These are phyloP conservation scores for Oryza coarctata DNA, from an alignment of 176 grass and related monocot species.

Conservation along the genomic window DNA sequence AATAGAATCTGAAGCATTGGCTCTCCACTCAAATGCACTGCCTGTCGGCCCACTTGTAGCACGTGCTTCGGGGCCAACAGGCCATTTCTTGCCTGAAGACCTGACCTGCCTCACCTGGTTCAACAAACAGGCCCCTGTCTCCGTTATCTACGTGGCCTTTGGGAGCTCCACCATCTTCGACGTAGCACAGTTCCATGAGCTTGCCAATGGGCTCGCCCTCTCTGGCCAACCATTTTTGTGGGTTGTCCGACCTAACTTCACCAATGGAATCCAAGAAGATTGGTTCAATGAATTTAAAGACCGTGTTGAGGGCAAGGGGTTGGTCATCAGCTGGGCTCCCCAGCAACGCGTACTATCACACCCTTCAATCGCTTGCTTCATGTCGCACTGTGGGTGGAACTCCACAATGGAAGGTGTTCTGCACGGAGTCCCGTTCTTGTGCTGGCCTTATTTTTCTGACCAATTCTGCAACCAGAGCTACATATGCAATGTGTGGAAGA, in stretches of 20 bases:
- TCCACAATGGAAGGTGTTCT: conserved; percentile 66
- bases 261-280: conserved; percentile 27
- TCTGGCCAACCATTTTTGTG: conserved; percentile 57
- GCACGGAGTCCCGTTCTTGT: conserved; percentile 68
- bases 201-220: conserved; percentile 52
- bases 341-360: conserved; percentile 68
- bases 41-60: conserved; percentile 46
- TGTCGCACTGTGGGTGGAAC: conserved; percentile 86
- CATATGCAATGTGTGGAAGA: conserved; percentile 71
- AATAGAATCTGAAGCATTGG: conserved; percentile 38
- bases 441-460: conserved; percentile 73
- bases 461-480: conserved; percentile 76
- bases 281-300: conserved; percentile 44
- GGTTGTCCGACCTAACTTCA: conserved; percentile 59
- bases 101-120: conserved; percentile 50
- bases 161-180: conserved; percentile 63
- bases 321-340: conserved; percentile 57
- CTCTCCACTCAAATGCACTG: conserved; percentile 34
- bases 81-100: conserved; percentile 69
- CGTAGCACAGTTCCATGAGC: conserved; percentile 44
- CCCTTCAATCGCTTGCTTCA: conserved; percentile 64
- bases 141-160: conserved; percentile 64
- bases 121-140: conserved; percentile 21
- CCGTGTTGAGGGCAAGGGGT: conserved; percentile 37
- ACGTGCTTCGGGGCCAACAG: neutral